These are phyloP conservation scores for Podila minutissima DNA, from an alignment of 192 early-diverging fungal species.

Conservation along the genomic window DNA sequence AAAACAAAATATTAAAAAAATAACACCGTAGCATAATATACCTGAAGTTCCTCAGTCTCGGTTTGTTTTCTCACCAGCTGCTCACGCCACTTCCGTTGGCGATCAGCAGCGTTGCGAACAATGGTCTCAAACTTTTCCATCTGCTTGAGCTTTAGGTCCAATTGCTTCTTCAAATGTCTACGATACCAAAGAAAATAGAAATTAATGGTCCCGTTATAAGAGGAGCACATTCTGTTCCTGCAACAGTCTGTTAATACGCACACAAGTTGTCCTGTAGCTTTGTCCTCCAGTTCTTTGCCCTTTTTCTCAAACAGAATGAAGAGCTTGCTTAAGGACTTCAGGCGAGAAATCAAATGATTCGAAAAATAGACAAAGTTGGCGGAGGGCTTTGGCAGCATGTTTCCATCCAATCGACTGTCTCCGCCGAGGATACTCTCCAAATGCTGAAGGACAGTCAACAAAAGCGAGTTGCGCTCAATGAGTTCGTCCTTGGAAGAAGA, in stretches of 20 bases:
- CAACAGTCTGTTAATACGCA: conserved; percentile 8
- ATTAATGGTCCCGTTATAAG: not conserved
- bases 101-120: conserved; percentile 30
- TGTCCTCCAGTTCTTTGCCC: conserved; percentile 50
- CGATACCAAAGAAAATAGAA: not conserved
- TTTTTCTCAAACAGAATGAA: conserved; percentile 50
- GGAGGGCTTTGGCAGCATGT: conserved; percentile 50
- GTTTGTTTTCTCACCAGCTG: conserved; percentile 30
- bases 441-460: conserved; percentile 48
- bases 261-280: conserved; percentile 43
- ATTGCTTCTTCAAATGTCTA: conserved; percentile 46
- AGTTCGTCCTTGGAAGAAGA: conserved; percentile 41
- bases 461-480: conserved; percentile 51
- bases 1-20: not conserved
- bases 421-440: conserved; percentile 50
- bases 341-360: conserved; percentile 39
- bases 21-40: conserved; percentile 3
- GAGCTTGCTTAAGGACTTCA: conserved; percentile 49
- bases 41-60: conserved; percentile 47
- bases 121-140: conserved; percentile 38
- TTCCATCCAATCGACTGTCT: conserved; percentile 36
- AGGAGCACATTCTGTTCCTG: too few species aligned
- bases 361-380: conserved; percentile 52
- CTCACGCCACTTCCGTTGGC: conserved; percentile 51
- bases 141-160: conserved; percentile 48